phyloP scores from a whole-genome alignment of 495 filamentous ascomycete genomes.

The Tuber calosporum region DNA sequence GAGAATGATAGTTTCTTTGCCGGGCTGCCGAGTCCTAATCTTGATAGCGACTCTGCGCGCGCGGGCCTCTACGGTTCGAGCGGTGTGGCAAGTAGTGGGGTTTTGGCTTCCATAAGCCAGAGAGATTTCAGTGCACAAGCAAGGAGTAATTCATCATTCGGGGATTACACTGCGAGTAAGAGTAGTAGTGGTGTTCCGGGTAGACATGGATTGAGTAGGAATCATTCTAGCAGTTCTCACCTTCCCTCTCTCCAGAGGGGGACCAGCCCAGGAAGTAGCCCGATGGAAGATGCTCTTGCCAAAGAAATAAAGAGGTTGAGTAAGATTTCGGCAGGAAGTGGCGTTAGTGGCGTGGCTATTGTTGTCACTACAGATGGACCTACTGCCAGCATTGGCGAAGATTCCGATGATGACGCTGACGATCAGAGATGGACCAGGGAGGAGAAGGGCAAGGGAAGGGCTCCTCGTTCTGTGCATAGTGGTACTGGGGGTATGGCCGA shows the following conservation, averaged over 20 bases:
- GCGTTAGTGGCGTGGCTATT: slow-evolving; percentile 38
- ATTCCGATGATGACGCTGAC: slow-evolving; percentile 24
- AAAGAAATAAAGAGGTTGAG: slow-evolving; percentile 37
- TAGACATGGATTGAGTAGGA: slow-evolving; percentile 34
- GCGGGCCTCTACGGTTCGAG: slow-evolving; percentile 27
- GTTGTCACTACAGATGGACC: slow-evolving; percentile 37
- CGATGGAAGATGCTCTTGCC: slow-evolving; percentile 33
- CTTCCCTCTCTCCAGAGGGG: slow-evolving; percentile 20
- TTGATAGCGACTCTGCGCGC: slow-evolving; percentile 11
- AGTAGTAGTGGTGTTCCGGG: slow-evolving; percentile 14
- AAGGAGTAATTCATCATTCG: slow-evolving; percentile 25
- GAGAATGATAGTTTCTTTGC: slow-evolving; percentile 13
- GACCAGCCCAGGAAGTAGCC: slow-evolving; percentile 18
- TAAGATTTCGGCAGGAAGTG: slow-evolving; percentile 40
- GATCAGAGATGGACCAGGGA: slow-evolving; percentile 32
- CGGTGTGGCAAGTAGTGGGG: slow-evolving; percentile 35
- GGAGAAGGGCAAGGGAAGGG: slow-evolving; percentile 39
- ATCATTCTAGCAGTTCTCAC: slow-evolving; percentile 34
- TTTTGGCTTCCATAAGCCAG: slow-evolving; percentile 33
- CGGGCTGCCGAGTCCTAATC: slow-evolving; percentile 18
- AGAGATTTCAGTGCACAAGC: slow-evolving; percentile 24
- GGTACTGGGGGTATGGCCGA: slow-evolving; percentile 13
- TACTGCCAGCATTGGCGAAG: slow-evolving; percentile 24
- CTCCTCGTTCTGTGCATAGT: slow-evolving; percentile 25
- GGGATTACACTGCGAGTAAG: slow-evolving; percentile 13